Percentiles rank a stretch among this genome's conserved stretches.
phyloP scores from a whole-genome alignment of 768 basidiomycete genomes.

The Suillus ampliporus region DNA sequence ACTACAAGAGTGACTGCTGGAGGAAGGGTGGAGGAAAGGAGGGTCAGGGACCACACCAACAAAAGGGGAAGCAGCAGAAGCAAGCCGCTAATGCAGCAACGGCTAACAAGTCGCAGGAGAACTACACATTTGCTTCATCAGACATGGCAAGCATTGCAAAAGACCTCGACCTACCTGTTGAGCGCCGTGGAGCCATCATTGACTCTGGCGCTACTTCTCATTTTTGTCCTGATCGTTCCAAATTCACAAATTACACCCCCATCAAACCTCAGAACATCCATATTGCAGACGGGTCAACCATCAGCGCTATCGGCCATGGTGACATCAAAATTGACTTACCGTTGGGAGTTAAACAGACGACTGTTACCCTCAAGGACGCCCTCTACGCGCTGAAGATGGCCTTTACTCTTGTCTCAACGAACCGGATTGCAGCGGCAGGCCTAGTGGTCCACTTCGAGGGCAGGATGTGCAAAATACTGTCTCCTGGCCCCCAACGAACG shows the following conservation, averaged over 20 bases:
- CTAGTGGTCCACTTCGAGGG: neutral
- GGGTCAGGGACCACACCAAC: neutral
- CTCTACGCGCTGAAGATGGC: neutral
- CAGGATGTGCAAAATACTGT: neutral
- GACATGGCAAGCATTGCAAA: neutral
- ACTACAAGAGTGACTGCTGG: neutral
- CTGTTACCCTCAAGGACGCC: neutral
- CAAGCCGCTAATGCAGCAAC: neutral
- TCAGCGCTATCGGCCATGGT: neutral
- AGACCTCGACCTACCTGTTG: no score
- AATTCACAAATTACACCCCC: neutral
- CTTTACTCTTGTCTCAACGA: no score
- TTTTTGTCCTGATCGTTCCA: neutral
- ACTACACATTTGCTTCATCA: neutral
- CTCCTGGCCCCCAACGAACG: no score
- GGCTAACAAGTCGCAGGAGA: neutral
- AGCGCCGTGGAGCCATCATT: neutral
- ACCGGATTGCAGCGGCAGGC: neutral
- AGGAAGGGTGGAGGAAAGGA: neutral
- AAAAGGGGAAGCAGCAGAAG: neutral
- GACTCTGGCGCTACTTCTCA: neutral
- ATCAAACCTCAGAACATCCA: no score
- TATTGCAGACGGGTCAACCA: neutral
- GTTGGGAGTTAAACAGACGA: neutral
- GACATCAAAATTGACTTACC: neutral